Evolutionary conservation across 2,329 filamentous ascomycete species (phyloP), one percentile per base, ranked within the genome.

Genomic region (Albifimbria verrucaria): DNA sequence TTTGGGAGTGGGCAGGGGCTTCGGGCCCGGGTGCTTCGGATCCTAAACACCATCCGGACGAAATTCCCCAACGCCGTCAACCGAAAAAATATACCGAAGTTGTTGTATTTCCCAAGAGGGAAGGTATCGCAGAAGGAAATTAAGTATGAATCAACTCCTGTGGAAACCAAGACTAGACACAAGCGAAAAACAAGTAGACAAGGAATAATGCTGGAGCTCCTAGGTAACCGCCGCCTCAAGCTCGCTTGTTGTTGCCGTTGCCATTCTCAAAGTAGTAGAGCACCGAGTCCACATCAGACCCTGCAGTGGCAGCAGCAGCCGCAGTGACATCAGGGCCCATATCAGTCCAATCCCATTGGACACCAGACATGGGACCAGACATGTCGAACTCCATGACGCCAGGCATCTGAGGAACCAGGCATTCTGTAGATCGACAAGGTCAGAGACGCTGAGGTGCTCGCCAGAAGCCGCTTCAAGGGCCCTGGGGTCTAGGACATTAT

Each of bases 361-460:
- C 54, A 23, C 56, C 52, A 11, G 64, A 56, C 54, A 59, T 56
- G 43, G 60, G 52, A 1, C 54, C 59, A 0, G 57, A 32, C 39
- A 66, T 58, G 53, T 68, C 66, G 43, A 67, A 62, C 52, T 67
- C 65, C 60, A 66, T 61, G 52, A 65, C 56, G 2, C 57, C 53
- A n/a, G 60, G 58, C 52, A 65, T 58, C 52, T 67, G 65, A n/a
- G 52, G 64, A 20, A 58, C 66, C 67, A 69, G 32, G 60, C 48
- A 41, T 57, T 60, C 32, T 63, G 64, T 49, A 66, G 50, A 18
- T 61, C 57, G 12, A 60, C 53, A 26, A 62, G 52, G 42, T 59
- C 62, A 18, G 62, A 55, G 20, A 63, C 51, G 15, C 58, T 56
- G 25, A 61, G 55, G 36, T 67, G 63, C 1, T 65, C 61, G 2